phyloP scores from a whole-genome alignment of 805 yeast species.

The Ogataea methylovora region DNA sequence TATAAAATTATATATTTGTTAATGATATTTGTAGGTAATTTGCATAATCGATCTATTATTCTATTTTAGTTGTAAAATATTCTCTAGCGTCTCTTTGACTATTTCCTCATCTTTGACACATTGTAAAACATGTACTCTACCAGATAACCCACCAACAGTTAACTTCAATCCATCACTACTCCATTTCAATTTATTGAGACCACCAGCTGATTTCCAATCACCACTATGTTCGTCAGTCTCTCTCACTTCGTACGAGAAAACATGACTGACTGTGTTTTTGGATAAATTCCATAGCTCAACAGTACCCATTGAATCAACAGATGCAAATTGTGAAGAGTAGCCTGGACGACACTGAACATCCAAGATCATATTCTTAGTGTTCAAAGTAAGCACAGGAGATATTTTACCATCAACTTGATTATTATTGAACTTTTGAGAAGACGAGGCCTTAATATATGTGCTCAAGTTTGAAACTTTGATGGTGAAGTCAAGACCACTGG shows the following conservation, averaged over 20 bases:
- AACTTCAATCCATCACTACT: slow-evolving; percentile 4
- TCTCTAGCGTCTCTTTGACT: background rate
- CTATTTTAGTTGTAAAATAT: background rate
- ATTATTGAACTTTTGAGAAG: background rate
- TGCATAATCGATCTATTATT: background rate
- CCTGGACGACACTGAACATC: slow-evolving; percentile 30
- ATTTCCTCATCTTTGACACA: background rate
- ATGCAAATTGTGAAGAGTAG: slow-evolving; percentile 24
- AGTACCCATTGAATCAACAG: slow-evolving; percentile 24
- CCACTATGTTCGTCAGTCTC: slow-evolving; percentile 9
- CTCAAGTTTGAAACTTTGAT: slow-evolving; percentile 14
- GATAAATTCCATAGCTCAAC: slow-evolving; percentile 31
- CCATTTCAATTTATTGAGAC: slow-evolving; percentile 5
- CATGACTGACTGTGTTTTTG: slow-evolving; percentile 13
- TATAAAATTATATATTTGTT: background rate
- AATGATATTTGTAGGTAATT: background rate
- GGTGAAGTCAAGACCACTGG: slow-evolving; percentile 29
- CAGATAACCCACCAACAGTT: slow-evolving; percentile 17
- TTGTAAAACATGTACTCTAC: slow-evolving; percentile 10
- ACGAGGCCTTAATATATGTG: background rate
- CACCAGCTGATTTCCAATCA: slow-evolving; percentile 1
- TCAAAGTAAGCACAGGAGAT: slow-evolving; percentile 9
- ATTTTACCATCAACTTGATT: background rate
- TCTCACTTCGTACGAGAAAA: slow-evolving; percentile 21
- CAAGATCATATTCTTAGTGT: slow-evolving; percentile 22